phyloP scores from a whole-genome alignment of 768 basidiomycete species.

The Mycena maculata region DNA sequence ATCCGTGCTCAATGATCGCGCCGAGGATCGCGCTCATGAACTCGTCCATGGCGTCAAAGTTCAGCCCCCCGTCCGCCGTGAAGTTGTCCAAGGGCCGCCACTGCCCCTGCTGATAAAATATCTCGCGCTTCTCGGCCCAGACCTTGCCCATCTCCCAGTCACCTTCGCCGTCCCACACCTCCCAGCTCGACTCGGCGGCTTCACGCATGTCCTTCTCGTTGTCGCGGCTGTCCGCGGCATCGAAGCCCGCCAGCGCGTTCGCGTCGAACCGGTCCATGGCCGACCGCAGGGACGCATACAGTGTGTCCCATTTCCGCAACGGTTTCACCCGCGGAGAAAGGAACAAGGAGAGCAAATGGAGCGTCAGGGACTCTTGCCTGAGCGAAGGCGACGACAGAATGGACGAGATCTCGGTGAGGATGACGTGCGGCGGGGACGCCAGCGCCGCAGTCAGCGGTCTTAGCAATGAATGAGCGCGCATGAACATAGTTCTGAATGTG shows the following conservation, averaged over 20 bases:
- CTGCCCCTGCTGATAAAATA: slow-evolving; percentile 86
- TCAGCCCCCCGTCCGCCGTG: slow-evolving; percentile 69
- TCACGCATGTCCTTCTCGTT: slow-evolving; percentile 85
- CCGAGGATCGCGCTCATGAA: slow-evolving; percentile 81
- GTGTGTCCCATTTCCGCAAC: slow-evolving; percentile 70
- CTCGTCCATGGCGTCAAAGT: slow-evolving; percentile 93
- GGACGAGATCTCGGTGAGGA: slow-evolving; percentile 68
- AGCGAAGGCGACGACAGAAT: slow-evolving; percentile 57
- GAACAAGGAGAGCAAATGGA: slow-evolving; percentile 80
- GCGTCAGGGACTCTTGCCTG: slow-evolving; percentile 69
- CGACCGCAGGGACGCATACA: slow-evolving; percentile 74
- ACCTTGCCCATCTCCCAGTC: slow-evolving; percentile 96
- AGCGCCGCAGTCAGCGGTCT: slow-evolving; percentile 69
- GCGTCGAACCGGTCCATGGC: slow-evolving; percentile 93
- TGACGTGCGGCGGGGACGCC: slow-evolving; percentile 70
- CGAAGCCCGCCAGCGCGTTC: slow-evolving; percentile 86
- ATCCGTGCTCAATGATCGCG: slow-evolving; percentile 79
- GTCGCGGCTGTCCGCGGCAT: slow-evolving; percentile 78
- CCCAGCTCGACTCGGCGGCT: slow-evolving; percentile 88
- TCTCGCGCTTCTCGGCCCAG: slow-evolving; percentile 95
- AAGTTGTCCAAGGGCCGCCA: slow-evolving; percentile 90
- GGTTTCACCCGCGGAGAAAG: slow-evolving; percentile 80
- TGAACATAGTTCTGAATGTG: slow-evolving; percentile 67
- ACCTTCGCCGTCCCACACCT: slow-evolving; percentile 70
- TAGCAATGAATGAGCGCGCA: slow-evolving; percentile 73